phyloP scores from a whole-genome alignment of 1,284 basidiomycete genomes.

The Cutaneotrichosporon curvatum region DNA sequence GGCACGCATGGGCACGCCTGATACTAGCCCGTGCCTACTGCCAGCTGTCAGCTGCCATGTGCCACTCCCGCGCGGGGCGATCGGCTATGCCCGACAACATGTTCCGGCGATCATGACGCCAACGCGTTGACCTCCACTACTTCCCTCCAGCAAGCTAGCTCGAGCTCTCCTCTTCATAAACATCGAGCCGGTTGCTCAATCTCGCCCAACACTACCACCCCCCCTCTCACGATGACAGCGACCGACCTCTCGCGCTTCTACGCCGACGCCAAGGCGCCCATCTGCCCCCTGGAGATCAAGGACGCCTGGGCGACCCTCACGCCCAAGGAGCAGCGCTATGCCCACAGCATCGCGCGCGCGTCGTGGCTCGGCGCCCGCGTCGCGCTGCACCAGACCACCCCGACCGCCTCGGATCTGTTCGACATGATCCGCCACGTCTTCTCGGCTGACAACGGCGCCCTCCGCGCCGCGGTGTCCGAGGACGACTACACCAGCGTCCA shows the following conservation, averaged over 20 bases:
- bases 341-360: conserved; percentile 14
- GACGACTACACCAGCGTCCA: conserved; percentile 8
- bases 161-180: too few relatives aligned
- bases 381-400: conserved; percentile 17
- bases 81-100: too few relatives aligned
- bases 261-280: conserved; percentile 17
- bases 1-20: too few relatives aligned
- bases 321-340: conserved; percentile 14
- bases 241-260: conserved; percentile 8
- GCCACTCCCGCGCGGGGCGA: too few relatives aligned
- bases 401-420: conserved; percentile 9
- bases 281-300: conserved; percentile 18
- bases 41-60: too few relatives aligned
- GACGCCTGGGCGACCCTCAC: conserved; percentile 14
- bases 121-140: too few relatives aligned
- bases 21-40: too few relatives aligned
- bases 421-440: conserved; percentile 13
- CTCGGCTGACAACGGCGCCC: conserved; percentile 8
- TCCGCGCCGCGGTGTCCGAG: conserved; percentile 2
- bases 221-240: too few relatives aligned
- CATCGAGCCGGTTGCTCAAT: too few relatives aligned
- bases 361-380: conserved; percentile 17
- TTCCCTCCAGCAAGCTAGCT: too few relatives aligned
- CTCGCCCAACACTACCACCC: too few relatives aligned
- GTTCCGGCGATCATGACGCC: too few relatives aligned